Conservation (phyloP, 352 stramenopile species). For the Phytophthora pistaciae region DNA sequence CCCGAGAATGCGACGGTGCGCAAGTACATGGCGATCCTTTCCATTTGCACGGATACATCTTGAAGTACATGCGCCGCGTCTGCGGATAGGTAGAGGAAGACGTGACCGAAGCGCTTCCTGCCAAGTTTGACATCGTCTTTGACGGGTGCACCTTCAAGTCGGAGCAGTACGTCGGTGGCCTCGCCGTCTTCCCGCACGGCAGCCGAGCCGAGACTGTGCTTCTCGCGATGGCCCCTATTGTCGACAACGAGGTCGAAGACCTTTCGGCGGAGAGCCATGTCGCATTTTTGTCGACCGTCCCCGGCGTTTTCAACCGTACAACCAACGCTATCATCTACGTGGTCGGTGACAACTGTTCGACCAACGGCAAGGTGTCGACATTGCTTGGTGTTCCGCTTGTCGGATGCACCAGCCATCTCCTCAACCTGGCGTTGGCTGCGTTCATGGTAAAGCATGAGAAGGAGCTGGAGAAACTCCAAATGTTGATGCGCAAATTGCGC, state of each 20-base stretch:
- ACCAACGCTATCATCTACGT: neutral
- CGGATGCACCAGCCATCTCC: neutral
- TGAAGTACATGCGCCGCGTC: constrained; percentile 9
- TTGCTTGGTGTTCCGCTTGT: neutral
- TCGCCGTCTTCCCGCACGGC: constrained; percentile 2
- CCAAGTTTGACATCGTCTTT: constrained; percentile 2
- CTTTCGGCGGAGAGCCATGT: constrained; percentile 1
- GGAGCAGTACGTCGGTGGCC: constrained; percentile 1
- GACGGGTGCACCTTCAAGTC: constrained; percentile 14
- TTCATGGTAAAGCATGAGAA: neutral
- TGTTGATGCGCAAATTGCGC: constrained; percentile 9
- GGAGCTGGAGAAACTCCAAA: neutral
- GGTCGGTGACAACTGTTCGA: constrained; percentile 4
- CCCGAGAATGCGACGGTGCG: neutral
- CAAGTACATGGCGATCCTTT: neutral
- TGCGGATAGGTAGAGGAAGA: neutral
- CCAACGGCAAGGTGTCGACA: neutral
- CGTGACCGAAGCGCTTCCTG: neutral
- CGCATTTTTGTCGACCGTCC: constrained; percentile 1
- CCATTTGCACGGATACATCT: constrained; percentile 3
- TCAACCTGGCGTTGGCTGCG: neutral
- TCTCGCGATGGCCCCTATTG: neutral
- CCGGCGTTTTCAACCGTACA: neutral
- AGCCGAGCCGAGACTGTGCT: constrained; percentile 2
- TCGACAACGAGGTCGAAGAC: constrained; percentile 1